Evolutionary conservation across 106 monocot species (phyloP), one percentile per base, ranked within the genome.

Genomic region (Agapanthus africanus): DNA sequence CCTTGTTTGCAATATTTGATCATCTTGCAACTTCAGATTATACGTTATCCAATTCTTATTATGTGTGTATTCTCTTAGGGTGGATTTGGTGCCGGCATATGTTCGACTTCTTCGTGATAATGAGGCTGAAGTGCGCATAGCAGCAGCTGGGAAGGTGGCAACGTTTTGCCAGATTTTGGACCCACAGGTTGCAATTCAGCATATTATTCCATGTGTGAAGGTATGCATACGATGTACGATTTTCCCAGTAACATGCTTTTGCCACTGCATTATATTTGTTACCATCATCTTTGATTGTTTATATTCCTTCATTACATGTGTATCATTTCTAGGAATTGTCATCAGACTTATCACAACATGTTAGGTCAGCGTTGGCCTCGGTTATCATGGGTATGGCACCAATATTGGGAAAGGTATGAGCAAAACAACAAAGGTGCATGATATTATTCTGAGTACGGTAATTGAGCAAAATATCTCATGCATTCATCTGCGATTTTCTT

Each of bases 311-410:
- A n/a, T 65, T 30, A 59, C 28, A 34, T 42, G 41, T 40, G 22
- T 37, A 4, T 14, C 11, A 49, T 74, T 39, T 65, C n/a, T 78
- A 94, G 93, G 93, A 94, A 37, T 80, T 94, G 65, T 94, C 93
- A 65, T 78, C 87, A 28, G 93, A 94, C 74, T 94, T 90, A 64
- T 94, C 93, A 3, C 93, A 94, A 59, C 93, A 94, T 75, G 93
- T 90, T 69, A 90, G 93, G 25, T 94, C 93, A 40, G 84, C 93
- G 31, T 78, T 94, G 66, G 93, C 93, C 35, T 94, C 93, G 11
- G 93, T 94, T 37, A 94, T 94, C 28, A 94, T 94, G 93, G 93
- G 93, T 54, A 94, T 94, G 93, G 93, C 93, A 71, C 90, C 90
- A 54, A 90, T 94, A 38, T 65, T 94, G 33, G 93, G 87, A 67